phyloP scores from a whole-genome alignment of 2,329 filamentous ascomycete genomes.

The Pseudogymnoascus sp. region DNA sequence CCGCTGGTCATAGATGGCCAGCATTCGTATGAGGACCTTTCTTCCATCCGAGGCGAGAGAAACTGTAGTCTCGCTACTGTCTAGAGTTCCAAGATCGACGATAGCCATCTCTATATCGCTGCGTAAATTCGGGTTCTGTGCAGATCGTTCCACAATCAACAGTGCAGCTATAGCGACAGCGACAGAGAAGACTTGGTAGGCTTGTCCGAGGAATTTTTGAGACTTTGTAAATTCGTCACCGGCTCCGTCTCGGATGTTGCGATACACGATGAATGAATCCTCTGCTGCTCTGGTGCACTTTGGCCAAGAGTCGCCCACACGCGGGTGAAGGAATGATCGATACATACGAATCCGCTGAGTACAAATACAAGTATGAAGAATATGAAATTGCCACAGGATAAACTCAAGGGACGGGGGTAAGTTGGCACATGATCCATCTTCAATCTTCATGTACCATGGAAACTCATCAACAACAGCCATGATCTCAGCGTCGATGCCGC shows the following conservation, averaged over 20 bases:
- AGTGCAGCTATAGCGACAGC: slow-evolving; percentile 24
- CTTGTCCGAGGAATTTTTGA: slow-evolving; percentile 23
- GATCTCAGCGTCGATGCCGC: slow-evolving; percentile 21
- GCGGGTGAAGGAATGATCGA: slow-evolving; percentile 21
- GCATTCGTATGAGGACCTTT: slow-evolving; percentile 23
- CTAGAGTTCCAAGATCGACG: slow-evolving; percentile 19
- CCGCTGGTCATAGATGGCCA: slow-evolving; percentile 22
- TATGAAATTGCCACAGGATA: slow-evolving; percentile 23
- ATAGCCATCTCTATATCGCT: slow-evolving; percentile 24
- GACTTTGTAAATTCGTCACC: slow-evolving; percentile 18
- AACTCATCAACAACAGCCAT: slow-evolving; percentile 17
- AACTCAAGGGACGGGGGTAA: slow-evolving; percentile 15
- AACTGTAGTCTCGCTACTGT: slow-evolving; percentile 17
- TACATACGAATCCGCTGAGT: slow-evolving; percentile 25
- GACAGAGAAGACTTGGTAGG: slow-evolving; percentile 25
- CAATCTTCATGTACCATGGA: slow-evolving; percentile 24
- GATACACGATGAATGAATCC: slow-evolving; percentile 22
- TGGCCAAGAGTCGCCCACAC: slow-evolving; percentile 19
- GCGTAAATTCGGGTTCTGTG: slow-evolving; percentile 19
- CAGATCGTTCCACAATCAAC: slow-evolving; percentile 23
- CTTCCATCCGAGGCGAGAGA: slow-evolving; percentile 15
- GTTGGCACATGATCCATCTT: slow-evolving; percentile 9
- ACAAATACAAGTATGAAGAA: slow-evolving; percentile 23
- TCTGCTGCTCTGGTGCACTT: slow-evolving; percentile 23
- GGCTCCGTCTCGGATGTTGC: slow-evolving; percentile 19